Evolutionary conservation across 805 yeast genomes (phyloP), one percentile per base, ranked within the genome.

Genomic region (Suhomyces canberraensis): DNA sequence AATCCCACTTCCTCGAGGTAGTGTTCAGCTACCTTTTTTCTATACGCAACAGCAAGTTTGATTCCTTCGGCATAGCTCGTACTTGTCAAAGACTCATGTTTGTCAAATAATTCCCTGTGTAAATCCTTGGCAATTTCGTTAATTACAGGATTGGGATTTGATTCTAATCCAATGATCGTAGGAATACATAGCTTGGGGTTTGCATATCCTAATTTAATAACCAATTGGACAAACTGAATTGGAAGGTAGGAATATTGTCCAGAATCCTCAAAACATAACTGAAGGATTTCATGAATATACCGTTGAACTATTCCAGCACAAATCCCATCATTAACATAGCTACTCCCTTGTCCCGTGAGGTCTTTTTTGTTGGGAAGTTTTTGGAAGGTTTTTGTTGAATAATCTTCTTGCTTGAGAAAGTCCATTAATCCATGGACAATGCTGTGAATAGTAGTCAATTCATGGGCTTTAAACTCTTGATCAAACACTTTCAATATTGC

Each of bases 271-370:
- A 78, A 43, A 37, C 87, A 76, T 13, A 78, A 54, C 2, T 62
- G 57, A 16, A 84, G 58, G 4, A 83, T 68, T 2, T 60, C 44
- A 3, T 54, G 54, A 34, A 81, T 55, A 48, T 79, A 85, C 25
- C 87, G 60, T 37, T 85, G 87, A 3, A 79, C 81, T 8, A 88
- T 48, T 0, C 84, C 81, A 0, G 91, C 75, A 52, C 93, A 81
- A 0, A 86, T 77, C 11, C 89, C 84, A 51, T 85, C 93, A 48
- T 69, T 73, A 17, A 72, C 61, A 33, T 75, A 69, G 1, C 71
- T 59, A 25, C 66, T 58, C 0, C 78, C 63, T 16, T 41, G 40
- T 0, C 71, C 74, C 5, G 66, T 69, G 11, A 69, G 58, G 46
- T 76, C 84, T 15, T 66, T 64, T 11, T 51, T 48, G 1, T 62